Conservation (phyloP, 1,284 basidiomycete species). For the Ustilago nuda region DNA sequence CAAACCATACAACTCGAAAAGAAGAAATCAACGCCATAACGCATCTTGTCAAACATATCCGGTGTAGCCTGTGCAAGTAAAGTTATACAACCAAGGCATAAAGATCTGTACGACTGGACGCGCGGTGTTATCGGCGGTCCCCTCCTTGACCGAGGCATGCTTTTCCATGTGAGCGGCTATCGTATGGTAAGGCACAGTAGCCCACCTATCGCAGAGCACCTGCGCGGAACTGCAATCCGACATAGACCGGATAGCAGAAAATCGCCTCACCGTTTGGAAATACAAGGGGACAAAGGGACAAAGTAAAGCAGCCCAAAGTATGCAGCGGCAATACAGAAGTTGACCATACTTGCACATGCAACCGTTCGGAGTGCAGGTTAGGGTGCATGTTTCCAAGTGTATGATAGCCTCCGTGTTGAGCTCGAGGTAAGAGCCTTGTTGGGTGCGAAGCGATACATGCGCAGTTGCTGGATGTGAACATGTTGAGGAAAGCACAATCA, state of each 20-base stretch:
- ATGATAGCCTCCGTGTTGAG: too few relatives aligned
- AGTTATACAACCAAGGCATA: constrained; percentile 84
- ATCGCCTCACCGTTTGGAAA: constrained; percentile 56
- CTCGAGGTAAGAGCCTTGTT: too few relatives aligned
- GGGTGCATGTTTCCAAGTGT: too few relatives aligned
- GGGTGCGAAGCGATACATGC: too few relatives aligned
- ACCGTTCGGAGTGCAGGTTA: constrained; percentile 20
- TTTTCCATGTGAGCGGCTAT: too few relatives aligned
- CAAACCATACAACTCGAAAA: constrained; percentile 77
- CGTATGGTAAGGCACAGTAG: too few relatives aligned
- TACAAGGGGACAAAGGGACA: constrained; percentile 53
- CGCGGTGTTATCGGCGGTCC: constrained; percentile 81
- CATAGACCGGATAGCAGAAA: constrained; percentile 53
- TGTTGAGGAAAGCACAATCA: too few relatives aligned
- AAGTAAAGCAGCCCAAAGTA: constrained; percentile 51
- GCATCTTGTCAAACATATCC: constrained; percentile 61
- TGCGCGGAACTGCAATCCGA: constrained; percentile 49
- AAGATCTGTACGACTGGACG: constrained; percentile 84
- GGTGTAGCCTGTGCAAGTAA: constrained; percentile 70
- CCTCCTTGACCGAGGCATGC: constrained; percentile 76
- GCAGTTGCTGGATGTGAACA: too few relatives aligned
- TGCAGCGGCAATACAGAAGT: constrained; percentile 46
- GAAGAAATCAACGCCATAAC: constrained; percentile 75
- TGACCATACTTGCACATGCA: constrained; percentile 53
- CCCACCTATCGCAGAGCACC: constrained; percentile 16